Percentiles rank a stretch among this genome's conserved stretches.
These are phyloP conservation scores for Debaryomyces fabryi DNA, from an alignment of 1,139 yeast genomes.

Conservation along the genomic window DNA sequence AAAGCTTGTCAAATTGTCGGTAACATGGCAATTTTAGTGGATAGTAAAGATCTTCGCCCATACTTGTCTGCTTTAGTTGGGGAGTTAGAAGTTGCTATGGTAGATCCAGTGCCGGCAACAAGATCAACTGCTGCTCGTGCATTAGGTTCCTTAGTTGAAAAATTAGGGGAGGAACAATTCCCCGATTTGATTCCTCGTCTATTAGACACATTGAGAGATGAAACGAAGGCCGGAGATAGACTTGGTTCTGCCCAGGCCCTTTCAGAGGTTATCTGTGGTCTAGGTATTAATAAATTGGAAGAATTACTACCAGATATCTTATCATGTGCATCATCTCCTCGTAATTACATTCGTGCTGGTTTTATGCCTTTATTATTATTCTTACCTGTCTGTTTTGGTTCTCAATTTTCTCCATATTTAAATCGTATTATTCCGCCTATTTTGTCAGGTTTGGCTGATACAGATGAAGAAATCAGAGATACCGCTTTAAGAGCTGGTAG, in stretches of 20 bases:
- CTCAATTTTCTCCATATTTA: slow-evolving; percentile 88
- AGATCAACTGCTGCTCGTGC: slow-evolving; percentile 98
- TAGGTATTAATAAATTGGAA: slow-evolving; percentile 85
- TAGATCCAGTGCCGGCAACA: slow-evolving; percentile 97
- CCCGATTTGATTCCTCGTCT: slow-evolving; percentile 88
- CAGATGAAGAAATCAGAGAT: slow-evolving; percentile 83
- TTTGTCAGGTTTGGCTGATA: slow-evolving; percentile 87
- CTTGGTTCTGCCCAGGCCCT: slow-evolving; percentile 97
- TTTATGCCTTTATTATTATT: slow-evolving; percentile 88
- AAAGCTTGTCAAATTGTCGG: slow-evolving; percentile 98
- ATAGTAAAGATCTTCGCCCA: slow-evolving; percentile 80
- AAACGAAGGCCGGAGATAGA: slow-evolving; percentile 84
- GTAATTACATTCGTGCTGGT: slow-evolving; percentile 83
- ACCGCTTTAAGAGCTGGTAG: slow-evolving; percentile 93
- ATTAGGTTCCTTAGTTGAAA: slow-evolving; percentile 92
- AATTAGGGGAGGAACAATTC: slow-evolving; percentile 94
- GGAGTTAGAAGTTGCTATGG: slow-evolving; percentile 92
- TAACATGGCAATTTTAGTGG: slow-evolving; percentile 95
- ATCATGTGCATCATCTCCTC: slow-evolving; percentile 66
- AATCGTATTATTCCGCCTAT: slow-evolving; percentile 86
- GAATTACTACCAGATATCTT: slow-evolving; percentile 83
- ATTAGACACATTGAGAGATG: slow-evolving; percentile 76
- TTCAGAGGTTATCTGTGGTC: slow-evolving; percentile 89
- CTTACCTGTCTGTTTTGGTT: slow-evolving; percentile 93
- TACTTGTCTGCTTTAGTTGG: slow-evolving; percentile 75